These are phyloP conservation scores for Circinella minor DNA, from an alignment of 371 early-diverging fungal genomes.

Conservation along the genomic window DNA sequence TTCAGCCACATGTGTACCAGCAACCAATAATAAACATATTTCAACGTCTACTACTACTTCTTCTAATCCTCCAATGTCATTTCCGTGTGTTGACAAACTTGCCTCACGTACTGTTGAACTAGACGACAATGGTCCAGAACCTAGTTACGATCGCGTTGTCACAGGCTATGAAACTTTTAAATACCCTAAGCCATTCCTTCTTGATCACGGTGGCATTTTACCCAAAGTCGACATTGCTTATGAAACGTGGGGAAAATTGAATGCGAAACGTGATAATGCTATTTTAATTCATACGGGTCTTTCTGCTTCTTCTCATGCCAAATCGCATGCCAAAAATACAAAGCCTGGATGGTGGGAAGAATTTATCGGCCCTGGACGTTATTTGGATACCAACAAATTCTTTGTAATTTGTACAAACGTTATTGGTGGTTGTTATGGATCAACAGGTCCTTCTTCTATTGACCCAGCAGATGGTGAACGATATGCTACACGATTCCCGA, in stretches of 20 bases:
- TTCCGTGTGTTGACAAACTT: conserved; percentile 81
- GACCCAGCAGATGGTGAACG: conserved; percentile 74
- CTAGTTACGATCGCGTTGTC: conserved; percentile 83
- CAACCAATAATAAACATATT: background rate
- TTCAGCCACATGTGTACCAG: conserved; percentile 7
- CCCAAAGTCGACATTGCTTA: conserved; percentile 80
- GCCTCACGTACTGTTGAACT: conserved; percentile 69
- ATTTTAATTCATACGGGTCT: conserved; percentile 89
- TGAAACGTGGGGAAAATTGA: conserved; percentile 86
- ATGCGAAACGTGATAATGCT: conserved; percentile 71
- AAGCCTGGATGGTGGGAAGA: conserved; percentile 97
- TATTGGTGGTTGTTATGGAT: conserved; percentile 89
- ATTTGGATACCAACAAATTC: conserved; percentile 86
- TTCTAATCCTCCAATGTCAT: conserved; percentile 71
- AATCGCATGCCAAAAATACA: conserved; percentile 76
- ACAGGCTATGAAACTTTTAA: conserved; percentile 80
- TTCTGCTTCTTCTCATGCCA: conserved; percentile 84
- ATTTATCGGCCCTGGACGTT: conserved; percentile 88
- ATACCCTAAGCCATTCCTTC: conserved; percentile 69
- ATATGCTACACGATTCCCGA: conserved; percentile 92
- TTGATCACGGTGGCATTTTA: conserved; percentile 86
- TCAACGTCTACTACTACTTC: conserved; percentile 22
- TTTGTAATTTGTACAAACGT: conserved; percentile 90
- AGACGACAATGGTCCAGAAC: conserved; percentile 84
- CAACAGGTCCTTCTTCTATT: conserved; percentile 83